Conservation (phyloP, 768 basidiomycete species). For the Auricularia auricula-judae region DNA sequence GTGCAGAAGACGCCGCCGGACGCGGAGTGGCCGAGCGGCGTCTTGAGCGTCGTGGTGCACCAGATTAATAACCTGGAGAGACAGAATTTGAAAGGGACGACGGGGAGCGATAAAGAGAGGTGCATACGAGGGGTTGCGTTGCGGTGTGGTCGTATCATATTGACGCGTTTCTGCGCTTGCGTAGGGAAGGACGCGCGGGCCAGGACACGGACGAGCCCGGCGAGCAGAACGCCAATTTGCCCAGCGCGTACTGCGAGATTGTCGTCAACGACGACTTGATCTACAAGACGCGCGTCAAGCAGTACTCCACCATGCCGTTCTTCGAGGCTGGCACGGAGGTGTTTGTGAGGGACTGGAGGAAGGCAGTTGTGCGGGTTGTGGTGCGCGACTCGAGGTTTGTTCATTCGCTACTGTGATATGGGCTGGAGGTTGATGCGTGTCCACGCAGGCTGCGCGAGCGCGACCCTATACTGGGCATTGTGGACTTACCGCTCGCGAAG, state of each 20-base stretch:
- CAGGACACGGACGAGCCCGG: slow-evolving; percentile 44
- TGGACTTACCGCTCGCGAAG: slow-evolving; percentile 40
- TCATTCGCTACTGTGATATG: no score
- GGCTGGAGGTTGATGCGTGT: neutral
- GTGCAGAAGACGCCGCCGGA: slow-evolving; percentile 43
- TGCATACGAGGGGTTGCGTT: no score
- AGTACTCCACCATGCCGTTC: slow-evolving; percentile 40
- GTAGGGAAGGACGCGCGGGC: slow-evolving; percentile 37
- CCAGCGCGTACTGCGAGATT: slow-evolving; percentile 53
- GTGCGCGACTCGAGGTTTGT: slow-evolving; percentile 44
- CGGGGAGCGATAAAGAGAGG: slow-evolving; percentile 6
- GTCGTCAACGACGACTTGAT: slow-evolving; percentile 43
- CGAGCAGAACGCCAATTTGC: slow-evolving; percentile 50
- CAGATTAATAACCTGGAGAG: slow-evolving; percentile 54
- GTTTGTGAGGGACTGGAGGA: slow-evolving; percentile 53
- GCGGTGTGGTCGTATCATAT: no score
- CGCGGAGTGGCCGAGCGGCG: slow-evolving; percentile 52
- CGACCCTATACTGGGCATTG: slow-evolving; percentile 62
- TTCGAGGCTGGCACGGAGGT: slow-evolving; percentile 57
- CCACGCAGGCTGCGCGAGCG: slow-evolving; percentile 33
- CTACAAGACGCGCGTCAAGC: slow-evolving; percentile 35
- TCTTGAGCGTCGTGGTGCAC: slow-evolving; percentile 55
- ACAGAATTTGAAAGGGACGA: slow-evolving; percentile 36
- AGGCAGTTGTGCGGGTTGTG: slow-evolving; percentile 49
- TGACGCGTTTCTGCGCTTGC: slow-evolving; percentile 15